phyloP scores from a whole-genome alignment of 495 filamentous ascomycete genomes.

The Apodospora peruviana region DNA sequence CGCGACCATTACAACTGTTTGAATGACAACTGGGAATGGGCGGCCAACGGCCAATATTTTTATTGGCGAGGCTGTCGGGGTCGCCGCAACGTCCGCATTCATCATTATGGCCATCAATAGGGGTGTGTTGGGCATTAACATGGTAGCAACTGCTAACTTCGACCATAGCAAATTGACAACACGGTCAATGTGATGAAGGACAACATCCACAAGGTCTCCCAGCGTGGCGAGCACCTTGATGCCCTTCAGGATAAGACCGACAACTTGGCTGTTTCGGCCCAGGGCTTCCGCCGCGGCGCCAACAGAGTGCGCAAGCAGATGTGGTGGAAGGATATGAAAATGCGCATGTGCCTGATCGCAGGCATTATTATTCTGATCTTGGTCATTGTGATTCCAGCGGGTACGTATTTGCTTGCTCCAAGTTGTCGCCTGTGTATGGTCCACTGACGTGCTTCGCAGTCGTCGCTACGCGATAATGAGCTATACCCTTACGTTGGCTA shows the following conservation, averaged over 20 bases:
- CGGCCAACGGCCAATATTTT: too few species aligned
- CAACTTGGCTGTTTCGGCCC: conserved; percentile 81
- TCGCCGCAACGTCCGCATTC: too few species aligned
- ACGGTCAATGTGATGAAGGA: conserved; percentile 89
- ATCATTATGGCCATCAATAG: too few species aligned
- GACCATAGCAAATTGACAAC: conserved; percentile 84
- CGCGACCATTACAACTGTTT: too few species aligned
- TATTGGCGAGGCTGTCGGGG: too few species aligned
- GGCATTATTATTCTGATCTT: conserved; percentile 84
- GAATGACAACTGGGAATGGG: too few species aligned
- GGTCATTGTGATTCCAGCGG: conserved; percentile 85
- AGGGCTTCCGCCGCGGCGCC: conserved; percentile 90
- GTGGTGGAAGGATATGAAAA: conserved; percentile 92
- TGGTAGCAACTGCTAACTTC: conserved; percentile 15
- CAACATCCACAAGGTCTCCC: conserved; percentile 87
- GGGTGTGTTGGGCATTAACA: too few species aligned
- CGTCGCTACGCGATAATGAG: conserved; percentile 24
- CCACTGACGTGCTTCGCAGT: conserved; percentile 18
- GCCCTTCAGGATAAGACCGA: conserved; percentile 93
- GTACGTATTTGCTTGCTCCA: conserved; percentile 45
- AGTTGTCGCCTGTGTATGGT: not conserved
- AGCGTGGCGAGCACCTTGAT: conserved; percentile 88
- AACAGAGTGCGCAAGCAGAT: conserved; percentile 94
- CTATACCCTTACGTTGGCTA: conserved; percentile 10
- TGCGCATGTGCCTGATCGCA: conserved; percentile 90